Base-by-base conservation (phyloP, 2,329 filamentous ascomycete species). In the Aspergillus tamarii region DNA sequence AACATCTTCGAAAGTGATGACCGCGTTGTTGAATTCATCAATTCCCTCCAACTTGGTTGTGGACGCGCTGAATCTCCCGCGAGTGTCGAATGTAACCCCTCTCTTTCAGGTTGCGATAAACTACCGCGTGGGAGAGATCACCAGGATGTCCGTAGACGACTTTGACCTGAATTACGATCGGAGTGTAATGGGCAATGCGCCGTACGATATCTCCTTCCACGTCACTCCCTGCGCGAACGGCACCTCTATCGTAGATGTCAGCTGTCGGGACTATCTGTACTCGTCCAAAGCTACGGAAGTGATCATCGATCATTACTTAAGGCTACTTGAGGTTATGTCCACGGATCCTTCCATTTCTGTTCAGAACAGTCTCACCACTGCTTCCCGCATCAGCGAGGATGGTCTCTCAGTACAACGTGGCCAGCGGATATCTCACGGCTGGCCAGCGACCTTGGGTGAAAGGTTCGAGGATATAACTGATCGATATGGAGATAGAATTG, bases 71-170 rank as follows among this genome's bases (percentile, higher is more conserved):
- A 45, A 61, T 19, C 43, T 64, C 10, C 32, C 50, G 4, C 52
- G 56, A 19, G 21, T n/a, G 2, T 34, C 52, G 1, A 57, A 16
- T 11, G 14, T 45, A 4, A 62, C 43, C 3, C 64, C 64, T 2
- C 39, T 66, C 10, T 66, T 66, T 23, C 64, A 66, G 53, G 57
- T 62, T 1, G 39, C 32, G 1, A 23, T 66, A 1, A 59, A 66
- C n/a, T 66, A 66, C 36, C 48, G 64, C 4, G 19, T 55, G 19
- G 62, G 59, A 16, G 52, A 57, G 60, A 62, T 52, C 2, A 57
- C 41, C 14, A 21, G 26, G 32, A 62, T 57, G 41, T 52, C 60
- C 23, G 41, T 57, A 21, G 60, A 52, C 3, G 60, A 62, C 10
- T 48, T 54, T 36, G 39, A 50, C 4, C 28, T 56, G 11, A 41